Evolutionary conservation across 805 yeast species (phyloP).

Genomic region (Saccharomyces paradoxus): DNA sequence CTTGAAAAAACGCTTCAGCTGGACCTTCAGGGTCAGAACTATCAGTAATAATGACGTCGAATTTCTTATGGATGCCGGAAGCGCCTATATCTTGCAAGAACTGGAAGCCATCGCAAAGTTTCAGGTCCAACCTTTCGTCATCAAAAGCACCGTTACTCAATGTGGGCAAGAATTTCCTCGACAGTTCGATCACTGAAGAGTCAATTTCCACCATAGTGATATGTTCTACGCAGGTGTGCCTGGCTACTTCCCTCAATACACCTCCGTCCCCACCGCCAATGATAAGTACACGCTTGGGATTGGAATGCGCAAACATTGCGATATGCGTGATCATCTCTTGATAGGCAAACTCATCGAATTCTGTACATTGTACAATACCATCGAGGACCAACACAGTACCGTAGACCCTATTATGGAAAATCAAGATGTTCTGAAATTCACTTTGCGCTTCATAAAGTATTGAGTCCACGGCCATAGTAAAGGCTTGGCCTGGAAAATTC

Average conservation of each 20-base stretch:
- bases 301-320: constrained; percentile 68
- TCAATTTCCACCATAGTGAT: constrained; percentile 87
- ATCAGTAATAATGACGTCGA: constrained; percentile 82
- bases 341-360: constrained; percentile 86
- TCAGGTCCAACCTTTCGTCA: constrained; percentile 58
- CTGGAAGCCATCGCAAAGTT: constrained; percentile 78
- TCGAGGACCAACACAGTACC: constrained; percentile 87
- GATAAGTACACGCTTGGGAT: constrained; percentile 70
- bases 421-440: constrained; percentile 71
- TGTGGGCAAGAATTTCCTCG: constrained; percentile 62
- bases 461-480: constrained; percentile 52
- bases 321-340: constrained; percentile 87
- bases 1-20: constrained; percentile 81
- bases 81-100: constrained; percentile 41
- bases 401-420: constrained; percentile 64
- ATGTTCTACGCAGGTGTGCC: constrained; percentile 54
- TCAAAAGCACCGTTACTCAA: constrained; percentile 62
- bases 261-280: constrained; percentile 98
- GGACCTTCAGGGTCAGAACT: constrained; percentile 96
- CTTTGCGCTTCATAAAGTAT: constrained; percentile 62
- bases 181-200: constrained; percentile 64
- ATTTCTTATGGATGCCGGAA: constrained; percentile 37
- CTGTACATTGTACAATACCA: constrained; percentile 86
- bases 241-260: constrained; percentile 78
- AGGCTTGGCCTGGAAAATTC: constrained; percentile 82